Evolutionary conservation across 176 grass and related monocot species (phyloP).

Genomic region (Aechmea fasciata): DNA sequence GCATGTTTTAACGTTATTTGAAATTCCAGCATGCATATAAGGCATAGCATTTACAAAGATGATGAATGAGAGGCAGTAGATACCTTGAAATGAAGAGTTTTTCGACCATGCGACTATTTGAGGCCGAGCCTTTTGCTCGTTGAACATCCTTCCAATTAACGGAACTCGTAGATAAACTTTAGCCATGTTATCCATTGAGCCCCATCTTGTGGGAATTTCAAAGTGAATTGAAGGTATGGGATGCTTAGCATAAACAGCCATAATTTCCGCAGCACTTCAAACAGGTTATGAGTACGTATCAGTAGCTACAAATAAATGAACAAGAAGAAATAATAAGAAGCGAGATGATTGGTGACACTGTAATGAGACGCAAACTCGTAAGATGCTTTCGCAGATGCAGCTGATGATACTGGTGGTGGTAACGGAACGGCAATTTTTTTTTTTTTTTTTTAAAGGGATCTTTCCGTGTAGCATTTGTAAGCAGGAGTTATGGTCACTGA

Average conservation of each 20-base stretch:
- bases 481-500: too few relatives aligned
- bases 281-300: neutral
- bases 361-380: too few relatives aligned
- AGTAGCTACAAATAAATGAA: neutral
- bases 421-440: too few relatives aligned
- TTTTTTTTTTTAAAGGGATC: too few relatives aligned
- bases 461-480: too few relatives aligned
- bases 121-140: slow-evolving; percentile 13
- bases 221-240: slow-evolving; percentile 17
- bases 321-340: neutral
- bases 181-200: slow-evolving; percentile 19
- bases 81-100: slow-evolving; percentile 47
- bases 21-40: neutral
- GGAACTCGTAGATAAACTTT: slow-evolving; percentile 15
- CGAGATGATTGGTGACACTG: too few relatives aligned
- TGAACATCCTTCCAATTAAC: slow-evolving; percentile 4
- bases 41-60: neutral
- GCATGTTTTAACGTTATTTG: neutral
- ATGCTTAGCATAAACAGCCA: slow-evolving; percentile 14
- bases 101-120: slow-evolving; percentile 17
- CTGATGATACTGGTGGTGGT: too few relatives aligned
- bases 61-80: neutral
- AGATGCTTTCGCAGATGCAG: too few relatives aligned
- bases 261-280: slow-evolving; percentile 16
- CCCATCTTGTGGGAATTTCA: slow-evolving; percentile 23